Conservation (phyloP, 2,329 filamentous ascomycete genomes). For the Mariannaea sp. region DNA sequence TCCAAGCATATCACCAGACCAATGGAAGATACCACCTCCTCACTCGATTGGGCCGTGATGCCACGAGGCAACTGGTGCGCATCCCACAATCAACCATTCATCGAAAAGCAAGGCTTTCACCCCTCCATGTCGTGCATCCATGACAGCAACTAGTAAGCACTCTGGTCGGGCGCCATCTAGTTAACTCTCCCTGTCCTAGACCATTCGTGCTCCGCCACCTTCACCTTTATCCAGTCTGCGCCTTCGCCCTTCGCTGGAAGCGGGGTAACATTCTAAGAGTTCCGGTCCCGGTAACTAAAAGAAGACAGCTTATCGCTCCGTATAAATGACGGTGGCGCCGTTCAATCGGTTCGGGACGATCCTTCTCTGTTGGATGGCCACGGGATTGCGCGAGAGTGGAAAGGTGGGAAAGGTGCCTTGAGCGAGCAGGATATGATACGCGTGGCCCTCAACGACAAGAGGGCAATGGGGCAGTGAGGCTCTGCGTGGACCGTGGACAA, state of each 20-base stretch:
- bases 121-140: conserved; percentile 17
- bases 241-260: neutral
- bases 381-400: neutral
- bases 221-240: too few relatives aligned
- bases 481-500: neutral
- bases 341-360: conserved; percentile 6
- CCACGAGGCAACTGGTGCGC: conserved; percentile 14
- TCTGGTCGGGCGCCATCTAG: conserved; percentile 6
- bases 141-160: neutral
- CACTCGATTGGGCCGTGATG: conserved; percentile 33
- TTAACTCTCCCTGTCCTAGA: too few relatives aligned
- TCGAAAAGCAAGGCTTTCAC: conserved; percentile 15
- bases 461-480: neutral
- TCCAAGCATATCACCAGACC: conserved; percentile 16
- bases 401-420: neutral
- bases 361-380: neutral
- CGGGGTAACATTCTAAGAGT: too few relatives aligned
- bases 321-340: neutral
- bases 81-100: conserved; percentile 12
- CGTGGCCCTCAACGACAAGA: neutral
- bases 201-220: neutral
- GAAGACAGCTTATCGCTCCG: too few relatives aligned
- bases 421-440: neutral
- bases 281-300: too few relatives aligned
- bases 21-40: conserved; percentile 1